phyloP scores from a whole-genome alignment of 192 early-diverging fungal species.

The Podila horticola region DNA sequence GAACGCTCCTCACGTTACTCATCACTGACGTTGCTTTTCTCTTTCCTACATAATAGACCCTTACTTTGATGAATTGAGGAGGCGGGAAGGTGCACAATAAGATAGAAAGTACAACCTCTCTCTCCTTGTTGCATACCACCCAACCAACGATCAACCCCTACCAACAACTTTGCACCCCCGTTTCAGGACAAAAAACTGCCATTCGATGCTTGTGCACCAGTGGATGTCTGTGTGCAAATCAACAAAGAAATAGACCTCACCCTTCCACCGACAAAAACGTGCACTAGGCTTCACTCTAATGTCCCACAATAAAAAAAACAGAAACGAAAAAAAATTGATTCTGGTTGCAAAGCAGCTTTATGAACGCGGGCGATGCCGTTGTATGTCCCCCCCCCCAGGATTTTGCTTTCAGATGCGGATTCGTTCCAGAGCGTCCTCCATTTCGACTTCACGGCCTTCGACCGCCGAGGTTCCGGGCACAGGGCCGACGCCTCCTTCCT shows the following conservation, averaged over 20 bases:
- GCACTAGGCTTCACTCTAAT: not conserved
- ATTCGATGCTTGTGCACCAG: too few relatives aligned
- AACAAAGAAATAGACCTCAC: not conserved
- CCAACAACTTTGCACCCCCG: not conserved
- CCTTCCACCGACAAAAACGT: not conserved
- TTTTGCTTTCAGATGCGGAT: conserved; percentile 20
- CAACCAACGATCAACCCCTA: not conserved
- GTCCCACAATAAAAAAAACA: not conserved
- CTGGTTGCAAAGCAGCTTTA: not conserved
- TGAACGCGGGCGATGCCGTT: not conserved
- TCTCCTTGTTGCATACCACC: not conserved
- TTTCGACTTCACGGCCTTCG: conserved; percentile 43
- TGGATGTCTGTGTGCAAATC: too few relatives aligned
- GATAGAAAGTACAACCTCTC: not conserved
- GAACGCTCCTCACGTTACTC: not conserved
- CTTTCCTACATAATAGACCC: conserved; percentile 17
- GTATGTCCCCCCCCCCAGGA: not conserved
- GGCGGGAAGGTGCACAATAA: conserved; percentile 21
- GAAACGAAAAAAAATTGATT: not conserved
- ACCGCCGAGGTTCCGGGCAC: conserved; percentile 43
- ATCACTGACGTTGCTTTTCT: not conserved
- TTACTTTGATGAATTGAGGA: conserved; percentile 44
- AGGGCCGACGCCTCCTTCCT: conserved; percentile 47
- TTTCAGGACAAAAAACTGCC: too few relatives aligned
- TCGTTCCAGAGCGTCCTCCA: conserved; percentile 47